Conservation (phyloP, 164 flowering plant genomes). For the Brasenia schreberi region DNA sequence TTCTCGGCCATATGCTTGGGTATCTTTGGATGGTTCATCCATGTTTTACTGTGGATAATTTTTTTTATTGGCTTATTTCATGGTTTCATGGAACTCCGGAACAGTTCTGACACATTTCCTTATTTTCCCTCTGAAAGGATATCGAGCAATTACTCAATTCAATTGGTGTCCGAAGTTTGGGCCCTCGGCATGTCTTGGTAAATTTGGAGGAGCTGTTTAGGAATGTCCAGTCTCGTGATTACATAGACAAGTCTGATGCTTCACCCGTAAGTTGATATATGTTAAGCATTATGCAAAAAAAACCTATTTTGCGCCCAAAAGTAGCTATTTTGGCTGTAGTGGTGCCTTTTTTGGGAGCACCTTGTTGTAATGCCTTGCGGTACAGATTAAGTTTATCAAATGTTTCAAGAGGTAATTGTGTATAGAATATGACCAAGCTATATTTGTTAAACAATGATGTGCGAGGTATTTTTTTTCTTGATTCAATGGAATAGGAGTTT, state of each 20-base stretch:
- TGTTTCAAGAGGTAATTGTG: neutral
- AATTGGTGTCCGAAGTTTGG: conserved; percentile 68
- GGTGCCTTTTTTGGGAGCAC: neutral
- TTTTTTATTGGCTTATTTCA: neutral
- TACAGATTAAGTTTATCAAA: too few relatives aligned
- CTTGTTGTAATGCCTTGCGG: neutral
- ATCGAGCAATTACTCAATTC: conserved; percentile 81
- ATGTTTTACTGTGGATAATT: neutral
- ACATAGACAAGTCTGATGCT: conserved; percentile 16
- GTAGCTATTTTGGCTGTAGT: neutral
- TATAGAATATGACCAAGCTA: neutral
- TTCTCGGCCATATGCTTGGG: neutral
- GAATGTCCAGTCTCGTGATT: conserved; percentile 50
- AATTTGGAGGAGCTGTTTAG: conserved; percentile 69
- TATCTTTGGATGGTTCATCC: neutral
- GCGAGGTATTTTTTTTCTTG: too few relatives aligned
- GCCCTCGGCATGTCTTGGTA: conserved; percentile 78
- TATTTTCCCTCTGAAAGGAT: conserved; percentile 30
- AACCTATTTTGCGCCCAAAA: neutral
- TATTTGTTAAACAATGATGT: neutral
- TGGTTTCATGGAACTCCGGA: neutral
- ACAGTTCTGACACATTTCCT: neutral
- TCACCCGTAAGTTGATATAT: neutral
- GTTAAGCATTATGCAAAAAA: neutral
- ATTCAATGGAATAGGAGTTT: too few relatives aligned